Evolutionary conservation across 306 rosid genomes (phyloP).

Genomic region (Trifolium dubium): DNA sequence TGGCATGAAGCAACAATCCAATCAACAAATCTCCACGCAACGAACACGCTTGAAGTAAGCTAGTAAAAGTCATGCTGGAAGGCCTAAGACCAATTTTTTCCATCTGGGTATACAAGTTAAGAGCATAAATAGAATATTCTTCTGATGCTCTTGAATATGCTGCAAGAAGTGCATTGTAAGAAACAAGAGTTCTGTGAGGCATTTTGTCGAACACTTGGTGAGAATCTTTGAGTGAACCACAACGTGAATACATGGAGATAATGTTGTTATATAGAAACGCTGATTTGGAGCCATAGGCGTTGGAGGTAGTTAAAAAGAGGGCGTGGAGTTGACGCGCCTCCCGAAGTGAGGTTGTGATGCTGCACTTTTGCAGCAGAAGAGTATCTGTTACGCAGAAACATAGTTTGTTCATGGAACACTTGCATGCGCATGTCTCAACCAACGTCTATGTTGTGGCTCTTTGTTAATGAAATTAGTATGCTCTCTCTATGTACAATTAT

Average conservation of each 20-base stretch:
- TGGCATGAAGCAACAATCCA: constrained; percentile 71
- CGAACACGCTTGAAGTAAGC: constrained; percentile 72
- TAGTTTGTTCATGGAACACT: constrained; percentile 43
- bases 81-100: constrained; percentile 55
- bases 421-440: constrained; percentile 9
- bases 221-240: constrained; percentile 56
- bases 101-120: constrained; percentile 54
- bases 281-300: constrained; percentile 27
- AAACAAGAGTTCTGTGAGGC: constrained; percentile 74
- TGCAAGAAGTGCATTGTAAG: constrained; percentile 75
- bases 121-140: constrained; percentile 46
- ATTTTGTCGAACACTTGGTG: constrained; percentile 75
- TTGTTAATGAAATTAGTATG: too few species aligned
- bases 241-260: constrained; percentile 70
- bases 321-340: constrained; percentile 84
- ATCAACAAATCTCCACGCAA: constrained; percentile 55
- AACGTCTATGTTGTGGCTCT: neutral
- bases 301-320: constrained; percentile 60
- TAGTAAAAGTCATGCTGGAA: constrained; percentile 64
- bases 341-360: constrained; percentile 50
- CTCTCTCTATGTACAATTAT: too few species aligned
- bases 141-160: constrained; percentile 59
- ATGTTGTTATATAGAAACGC: constrained; percentile 70
- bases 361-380: constrained; percentile 66
- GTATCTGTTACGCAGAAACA: constrained; percentile 27